Percentiles rank a stretch among this genome's conserved stretches.
These are phyloP conservation scores for Iris pallida DNA, from an alignment of 116 monocot species.

Conservation along the genomic window DNA sequence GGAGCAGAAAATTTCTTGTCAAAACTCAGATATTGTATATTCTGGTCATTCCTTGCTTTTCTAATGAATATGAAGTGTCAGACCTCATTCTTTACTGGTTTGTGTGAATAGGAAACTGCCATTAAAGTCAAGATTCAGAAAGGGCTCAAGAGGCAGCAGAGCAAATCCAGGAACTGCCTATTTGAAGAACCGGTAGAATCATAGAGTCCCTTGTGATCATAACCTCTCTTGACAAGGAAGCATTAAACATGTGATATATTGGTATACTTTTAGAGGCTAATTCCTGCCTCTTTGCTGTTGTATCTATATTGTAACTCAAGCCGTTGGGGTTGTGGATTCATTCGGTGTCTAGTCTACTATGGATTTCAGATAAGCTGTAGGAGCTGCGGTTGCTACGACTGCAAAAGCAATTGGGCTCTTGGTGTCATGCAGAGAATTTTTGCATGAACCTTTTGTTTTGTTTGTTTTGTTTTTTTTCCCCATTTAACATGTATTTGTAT, in stretches of 20 bases:
- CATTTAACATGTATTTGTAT: too few species aligned
- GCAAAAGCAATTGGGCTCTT: too few species aligned
- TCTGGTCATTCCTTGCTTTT: neutral
- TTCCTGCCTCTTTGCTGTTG: neutral
- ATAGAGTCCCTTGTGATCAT: neutral
- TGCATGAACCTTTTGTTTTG: too few species aligned
- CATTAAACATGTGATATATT: neutral
- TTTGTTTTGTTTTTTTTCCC: too few species aligned
- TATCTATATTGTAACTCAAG: slow-evolving; percentile 2
- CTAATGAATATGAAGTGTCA: neutral
- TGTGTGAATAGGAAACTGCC: slow-evolving; percentile 11
- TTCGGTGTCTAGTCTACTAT: neutral
- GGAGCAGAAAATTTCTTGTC: too few species aligned
- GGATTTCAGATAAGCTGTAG: too few species aligned
- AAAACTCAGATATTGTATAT: neutral
- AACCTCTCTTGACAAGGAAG: neutral
- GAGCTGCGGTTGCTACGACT: too few species aligned
- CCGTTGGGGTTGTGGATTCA: slow-evolving; percentile 7
- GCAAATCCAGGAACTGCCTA: slow-evolving; percentile 4
- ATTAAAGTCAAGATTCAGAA: slow-evolving; percentile 16
- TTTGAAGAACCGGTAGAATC: neutral
- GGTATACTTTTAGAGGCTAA: neutral
- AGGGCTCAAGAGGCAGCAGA: slow-evolving; percentile 15
- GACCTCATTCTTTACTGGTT: neutral
- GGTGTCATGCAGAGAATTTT: too few species aligned